Base-by-base conservation (phyloP, 2,329 filamentous ascomycete species). In the Colletotrichum tamarilloi region DNA sequence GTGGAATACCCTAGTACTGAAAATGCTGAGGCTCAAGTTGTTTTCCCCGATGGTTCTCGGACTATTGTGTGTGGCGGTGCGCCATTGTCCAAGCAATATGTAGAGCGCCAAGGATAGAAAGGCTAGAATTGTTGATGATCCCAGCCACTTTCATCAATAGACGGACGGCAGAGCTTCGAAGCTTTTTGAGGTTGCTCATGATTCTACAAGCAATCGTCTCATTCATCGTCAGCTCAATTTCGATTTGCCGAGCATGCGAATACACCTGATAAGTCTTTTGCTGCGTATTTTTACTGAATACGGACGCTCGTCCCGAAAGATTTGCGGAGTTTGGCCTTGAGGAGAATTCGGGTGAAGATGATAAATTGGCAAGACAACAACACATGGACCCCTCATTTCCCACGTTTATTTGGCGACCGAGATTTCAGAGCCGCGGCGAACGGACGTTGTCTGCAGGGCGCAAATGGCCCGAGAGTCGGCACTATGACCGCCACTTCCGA, bases 401-500 rank as follows among this genome's bases (percentile, higher is more conserved):
- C 64, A 59, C 19, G 24, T 42, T 67, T 57, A 6, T 49, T 58
- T 49, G 64, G 55, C 26, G 55, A 67, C 26, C 53, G 55, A 67
- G n/a, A 58, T 58, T 67, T 59, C 53, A 49, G 53, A 35, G 52
- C 52, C 24, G 62, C 24, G 38, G 52, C 38, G 62, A 32, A 26
- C 30, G 32, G 32, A 42, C 49, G 62, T 28, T 28, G 49, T 4
- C 62, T 56, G 30, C 62, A 38, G 49, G 9, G 62, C 62, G 62
- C 32, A 30, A 46, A 57, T n/a, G 52, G 24, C 24, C 38, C 38
- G 59, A 49, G 59, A 63, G 60, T 28, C n/a, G 42, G 28, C 46
- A 63, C 60, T 12, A 63, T 63, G 60, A 35, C 60, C 63, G 63
- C 63, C 53, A 49, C 53, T 58, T 58, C 63, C 63, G 63, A 66